Percentiles rank a stretch among this genome's conserved stretches.
phyloP scores from a whole-genome alignment of 441 rosid genomes.

The Adansonia madagascariensis region DNA sequence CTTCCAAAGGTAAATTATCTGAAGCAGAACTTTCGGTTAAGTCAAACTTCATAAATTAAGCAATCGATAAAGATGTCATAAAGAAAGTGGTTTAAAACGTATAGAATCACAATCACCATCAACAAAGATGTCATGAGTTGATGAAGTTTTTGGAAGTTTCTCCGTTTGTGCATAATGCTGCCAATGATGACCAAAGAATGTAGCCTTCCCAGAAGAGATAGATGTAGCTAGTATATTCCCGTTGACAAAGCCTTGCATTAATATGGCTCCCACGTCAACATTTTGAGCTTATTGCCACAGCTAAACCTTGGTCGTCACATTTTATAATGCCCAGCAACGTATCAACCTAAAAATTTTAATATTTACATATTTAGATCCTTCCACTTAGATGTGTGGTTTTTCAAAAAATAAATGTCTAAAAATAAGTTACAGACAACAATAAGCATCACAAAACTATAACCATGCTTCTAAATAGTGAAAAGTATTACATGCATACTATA shows the following conservation, averaged over 20 bases:
- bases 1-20: constrained; percentile 82
- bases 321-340: constrained; percentile 65
- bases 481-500: background rate
- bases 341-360: constrained; percentile 56
- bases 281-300: constrained; percentile 88
- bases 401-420: background rate
- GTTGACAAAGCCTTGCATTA: constrained; percentile 79
- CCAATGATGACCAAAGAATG: constrained; percentile 78
- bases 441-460: background rate
- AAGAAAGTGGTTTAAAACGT: constrained; percentile 32
- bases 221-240: constrained; percentile 73
- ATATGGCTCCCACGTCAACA: constrained; percentile 79
- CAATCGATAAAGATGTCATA: background rate
- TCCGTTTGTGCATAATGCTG: constrained; percentile 82
- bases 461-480: background rate
- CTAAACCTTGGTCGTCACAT: constrained; percentile 91
- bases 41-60: background rate
- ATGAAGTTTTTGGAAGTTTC: constrained; percentile 80
- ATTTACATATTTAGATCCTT: constrained; percentile 22
- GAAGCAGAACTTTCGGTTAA: constrained; percentile 26
- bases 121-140: constrained; percentile 42
- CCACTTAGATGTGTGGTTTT: background rate
- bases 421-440: background rate
- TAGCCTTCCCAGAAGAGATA: constrained; percentile 68
- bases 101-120: constrained; percentile 75